Conservation (phyloP, 306 rosid genomes). For the Glycine latifolia region DNA sequence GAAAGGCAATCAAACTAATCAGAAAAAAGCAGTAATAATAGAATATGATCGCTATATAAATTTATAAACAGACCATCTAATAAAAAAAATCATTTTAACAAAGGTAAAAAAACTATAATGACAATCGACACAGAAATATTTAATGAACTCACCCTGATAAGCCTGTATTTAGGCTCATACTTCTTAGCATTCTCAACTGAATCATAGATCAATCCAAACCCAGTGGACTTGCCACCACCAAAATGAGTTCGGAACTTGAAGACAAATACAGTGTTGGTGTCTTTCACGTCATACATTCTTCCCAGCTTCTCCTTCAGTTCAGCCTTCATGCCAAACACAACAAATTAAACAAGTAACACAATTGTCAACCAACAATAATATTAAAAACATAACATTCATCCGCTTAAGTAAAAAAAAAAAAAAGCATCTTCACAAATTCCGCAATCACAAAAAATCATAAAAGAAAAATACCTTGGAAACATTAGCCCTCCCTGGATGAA, state of each 20-base stretch:
- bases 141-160: constrained; percentile 72
- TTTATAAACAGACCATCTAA: neutral
- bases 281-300: constrained; percentile 79
- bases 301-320: constrained; percentile 87
- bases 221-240: constrained; percentile 96
- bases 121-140: neutral
- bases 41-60: neutral
- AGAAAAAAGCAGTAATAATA: neutral
- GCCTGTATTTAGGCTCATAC: constrained; percentile 90
- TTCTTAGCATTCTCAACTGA: constrained; percentile 86
- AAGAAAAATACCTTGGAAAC: constrained; percentile 74
- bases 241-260: constrained; percentile 92
- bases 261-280: constrained; percentile 75
- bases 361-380: neutral
- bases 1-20: too few species aligned
- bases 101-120: neutral
- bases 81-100: neutral
- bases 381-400: neutral
- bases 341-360: neutral
- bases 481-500: constrained; percentile 91
- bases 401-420: neutral
- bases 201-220: constrained; percentile 90
- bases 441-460: neutral
- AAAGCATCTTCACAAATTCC: neutral
- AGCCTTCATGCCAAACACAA: constrained; percentile 52